phyloP scores from a whole-genome alignment of 148 eudicot genomes.

The Persicaria tinctoria region DNA sequence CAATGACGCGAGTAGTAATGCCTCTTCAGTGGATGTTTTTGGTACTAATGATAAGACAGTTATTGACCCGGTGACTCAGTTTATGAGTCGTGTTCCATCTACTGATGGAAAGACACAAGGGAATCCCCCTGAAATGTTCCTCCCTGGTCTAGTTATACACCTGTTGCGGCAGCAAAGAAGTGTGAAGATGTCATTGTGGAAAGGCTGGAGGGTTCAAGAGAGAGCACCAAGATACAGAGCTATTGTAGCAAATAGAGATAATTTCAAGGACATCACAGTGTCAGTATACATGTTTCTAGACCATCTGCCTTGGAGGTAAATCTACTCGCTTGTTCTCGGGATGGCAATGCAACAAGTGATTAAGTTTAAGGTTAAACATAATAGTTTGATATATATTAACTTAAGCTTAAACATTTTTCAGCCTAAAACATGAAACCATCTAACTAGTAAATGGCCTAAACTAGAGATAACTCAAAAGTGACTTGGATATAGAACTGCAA shows the following conservation, averaged over 20 bases:
- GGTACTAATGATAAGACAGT: constrained; percentile 18
- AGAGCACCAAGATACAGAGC: constrained; percentile 39
- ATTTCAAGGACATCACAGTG: constrained; percentile 57
- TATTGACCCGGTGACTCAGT: constrained; percentile 38
- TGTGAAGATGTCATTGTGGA: constrained; percentile 28
- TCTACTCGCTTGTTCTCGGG: neutral
- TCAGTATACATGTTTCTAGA: constrained; percentile 78
- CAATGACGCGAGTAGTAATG: constrained; percentile 15
- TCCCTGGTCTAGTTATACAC: constrained; percentile 59
- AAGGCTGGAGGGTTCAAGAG: constrained; percentile 34
- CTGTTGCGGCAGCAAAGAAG: constrained; percentile 35
- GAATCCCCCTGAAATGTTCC: constrained; percentile 49
- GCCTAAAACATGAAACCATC: neutral
- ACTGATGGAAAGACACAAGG: constrained; percentile 23
- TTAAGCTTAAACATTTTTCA: neutral
- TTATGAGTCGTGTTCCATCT: constrained; percentile 46
- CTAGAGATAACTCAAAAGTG: neutral
- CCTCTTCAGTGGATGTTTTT: constrained; percentile 21
- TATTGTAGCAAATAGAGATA: constrained; percentile 47
- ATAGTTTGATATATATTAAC: too few relatives aligned
- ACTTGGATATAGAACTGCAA: neutral
- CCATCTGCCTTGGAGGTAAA: constrained; percentile 80
- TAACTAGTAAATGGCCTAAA: neutral
- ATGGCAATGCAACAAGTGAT: neutral
- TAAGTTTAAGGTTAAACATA: neutral